Evolutionary conservation across 768 basidiomycete species (phyloP), one percentile per base, ranked within the genome.

Genomic region (Tulasnella sp.): DNA sequence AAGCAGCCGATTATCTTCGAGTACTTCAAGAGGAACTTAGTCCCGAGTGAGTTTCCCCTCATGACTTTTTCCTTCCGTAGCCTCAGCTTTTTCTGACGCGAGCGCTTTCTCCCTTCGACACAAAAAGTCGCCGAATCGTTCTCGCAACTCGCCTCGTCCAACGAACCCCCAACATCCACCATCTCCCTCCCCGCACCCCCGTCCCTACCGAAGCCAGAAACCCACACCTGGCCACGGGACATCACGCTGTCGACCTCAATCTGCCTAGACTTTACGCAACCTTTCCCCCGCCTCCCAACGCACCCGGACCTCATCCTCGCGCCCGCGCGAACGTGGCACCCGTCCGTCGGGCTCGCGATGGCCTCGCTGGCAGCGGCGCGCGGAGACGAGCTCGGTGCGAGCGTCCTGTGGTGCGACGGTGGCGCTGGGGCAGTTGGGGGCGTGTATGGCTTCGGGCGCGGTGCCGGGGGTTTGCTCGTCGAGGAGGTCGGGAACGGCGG

Each of bases 251-350:
- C 90, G 0, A 83, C 90, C 1, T 90, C 90, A 0, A 92, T 94
- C 66, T 94, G 92, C 78, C 85, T 94, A 7, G 92, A 94, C 79
- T 89, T 92, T 76, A 86, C 92, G 0, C 82, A 83, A 29, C 86
- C 88, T 0, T 82, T 2, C 83, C 84, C 11, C 90, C 91, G 76
- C 12, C 81, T 93, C 39, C 74, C 80, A 11, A 81, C 85, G 1
- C 85, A 85, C 37, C 92, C 92, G 2, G 84, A 86, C n/a, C 80
- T 94, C 39, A 89, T 94, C 73, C 82, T 94, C n/a, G 92, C 88
- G 0, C 92, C 92, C 0, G 92, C 89, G 3, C 85, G 86, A 42
- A 94, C 92, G 1, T 94, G 92, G 92, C 88, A 93, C 76, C 80
- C 81, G 52, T 82, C 85, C 5, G 84, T 93, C 68, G 90, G 90